Conservation (phyloP, 345 rosid species). For the Populus alba region DNA sequence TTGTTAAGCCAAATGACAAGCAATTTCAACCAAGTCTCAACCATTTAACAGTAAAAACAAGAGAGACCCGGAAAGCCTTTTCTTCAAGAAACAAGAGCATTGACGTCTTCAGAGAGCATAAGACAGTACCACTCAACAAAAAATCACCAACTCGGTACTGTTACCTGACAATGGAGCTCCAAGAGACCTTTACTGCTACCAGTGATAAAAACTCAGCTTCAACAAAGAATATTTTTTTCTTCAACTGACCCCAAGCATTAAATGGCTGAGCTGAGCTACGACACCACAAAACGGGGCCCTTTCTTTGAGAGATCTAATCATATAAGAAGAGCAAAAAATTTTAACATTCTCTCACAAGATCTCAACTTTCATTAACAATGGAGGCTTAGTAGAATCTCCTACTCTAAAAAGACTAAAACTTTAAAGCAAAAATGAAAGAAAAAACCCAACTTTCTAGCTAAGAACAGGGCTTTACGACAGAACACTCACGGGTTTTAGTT, state of each 20-base stretch:
- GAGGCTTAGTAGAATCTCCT: slow-evolving; percentile 26
- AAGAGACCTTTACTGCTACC: slow-evolving; percentile 24
- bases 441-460: slow-evolving; percentile 12
- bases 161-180: slow-evolving; percentile 29
- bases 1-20: neutral
- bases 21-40: slow-evolving; percentile 13
- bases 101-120: neutral
- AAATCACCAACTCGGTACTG: neutral
- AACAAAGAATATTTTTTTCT: slow-evolving; percentile 29
- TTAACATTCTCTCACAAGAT: slow-evolving; percentile 37
- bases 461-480: slow-evolving; percentile 12
- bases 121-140: neutral
- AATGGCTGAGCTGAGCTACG: slow-evolving; percentile 33
- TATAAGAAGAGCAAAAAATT: slow-evolving; percentile 5
- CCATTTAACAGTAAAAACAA: neutral
- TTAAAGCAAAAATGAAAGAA: slow-evolving; percentile 21
- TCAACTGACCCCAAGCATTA: slow-evolving; percentile 35
- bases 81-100: slow-evolving; percentile 7
- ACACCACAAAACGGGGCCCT: slow-evolving; percentile 17
- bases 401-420: slow-evolving; percentile 29
- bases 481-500: slow-evolving; percentile 12
- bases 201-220: slow-evolving; percentile 18
- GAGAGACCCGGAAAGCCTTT: neutral
- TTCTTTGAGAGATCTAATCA: slow-evolving; percentile 39
- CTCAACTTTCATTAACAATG: slow-evolving; percentile 47